Conservation (phyloP, 176 grass and related monocot genomes). For the Poa pratensis region DNA sequence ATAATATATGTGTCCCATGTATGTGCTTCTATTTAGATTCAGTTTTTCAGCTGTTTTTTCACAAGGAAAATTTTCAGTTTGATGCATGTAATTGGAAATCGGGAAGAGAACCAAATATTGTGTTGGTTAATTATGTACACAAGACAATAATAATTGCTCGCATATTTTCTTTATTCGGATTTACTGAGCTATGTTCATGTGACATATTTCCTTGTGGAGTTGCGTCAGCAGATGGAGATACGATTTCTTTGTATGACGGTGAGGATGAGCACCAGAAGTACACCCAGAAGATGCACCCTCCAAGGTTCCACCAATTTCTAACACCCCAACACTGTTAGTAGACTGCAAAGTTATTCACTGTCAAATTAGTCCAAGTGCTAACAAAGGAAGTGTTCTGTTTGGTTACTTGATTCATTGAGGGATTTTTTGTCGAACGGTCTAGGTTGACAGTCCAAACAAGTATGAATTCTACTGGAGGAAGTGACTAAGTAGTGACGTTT, state of each 20-base stretch:
- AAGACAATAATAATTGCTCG: neutral
- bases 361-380: neutral
- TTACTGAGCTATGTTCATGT: neutral
- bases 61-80: neutral
- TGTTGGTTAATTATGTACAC: constrained; percentile 12
- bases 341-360: constrained; percentile 15
- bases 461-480: neutral
- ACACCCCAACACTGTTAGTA: neutral
- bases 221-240: constrained; percentile 52
- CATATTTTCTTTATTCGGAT: neutral
- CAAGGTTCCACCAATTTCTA: constrained; percentile 52
- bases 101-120: neutral
- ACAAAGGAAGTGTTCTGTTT: neutral
- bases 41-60: neutral
- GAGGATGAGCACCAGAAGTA: constrained; percentile 90
- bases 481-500: neutral
- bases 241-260: constrained; percentile 56
- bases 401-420: neutral
- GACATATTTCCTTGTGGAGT: neutral
- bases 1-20: too few species aligned
- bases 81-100: neutral
- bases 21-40: too few species aligned
- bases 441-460: neutral
- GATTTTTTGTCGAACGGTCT: neutral
- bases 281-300: constrained; percentile 89